These are phyloP conservation scores for Penicillium sumatraense DNA, from an alignment of 2,329 filamentous ascomycete species.

Conservation along the genomic window DNA sequence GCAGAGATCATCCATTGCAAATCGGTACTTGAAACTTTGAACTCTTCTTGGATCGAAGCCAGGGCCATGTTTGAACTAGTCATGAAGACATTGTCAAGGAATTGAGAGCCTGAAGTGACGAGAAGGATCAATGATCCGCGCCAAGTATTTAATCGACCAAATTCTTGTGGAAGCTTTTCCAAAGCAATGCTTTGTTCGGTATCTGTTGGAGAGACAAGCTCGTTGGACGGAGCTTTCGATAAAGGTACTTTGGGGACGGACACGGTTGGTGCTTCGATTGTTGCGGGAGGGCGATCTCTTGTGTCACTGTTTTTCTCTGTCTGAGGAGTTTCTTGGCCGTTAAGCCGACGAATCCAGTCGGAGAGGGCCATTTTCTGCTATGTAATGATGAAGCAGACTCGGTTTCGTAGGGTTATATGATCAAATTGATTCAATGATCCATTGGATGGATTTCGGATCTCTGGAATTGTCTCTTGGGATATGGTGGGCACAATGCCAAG, in stretches of 20 bases:
- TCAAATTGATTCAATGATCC: neutral
- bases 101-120: conserved; percentile 48
- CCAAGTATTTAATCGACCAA: conserved; percentile 44
- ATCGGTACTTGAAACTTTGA: conserved; percentile 38
- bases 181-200: conserved; percentile 24
- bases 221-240: conserved; percentile 17
- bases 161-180: conserved; percentile 31
- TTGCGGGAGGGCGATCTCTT: conserved; percentile 11
- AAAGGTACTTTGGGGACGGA: conserved; percentile 18
- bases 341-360: conserved; percentile 17
- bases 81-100: conserved; percentile 53
- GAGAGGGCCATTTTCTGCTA: conserved; percentile 18
- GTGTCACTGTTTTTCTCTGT: conserved; percentile 2
- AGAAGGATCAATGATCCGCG: conserved; percentile 44
- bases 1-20: conserved; percentile 50
- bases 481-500: conserved; percentile 4
- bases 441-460: conserved; percentile 6
- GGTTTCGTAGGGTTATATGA: neutral
- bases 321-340: conserved; percentile 11
- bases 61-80: conserved; percentile 48
- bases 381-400: neutral
- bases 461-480: conserved; percentile 2
- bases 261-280: conserved; percentile 20
- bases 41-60: conserved; percentile 47
- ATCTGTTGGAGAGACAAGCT: conserved; percentile 21